A percentile compares a stretch with the other conserved stretches of the same genome.
phyloP scores from a whole-genome alignment of 805 yeast species.

The Suhomyces pyralidae region DNA sequence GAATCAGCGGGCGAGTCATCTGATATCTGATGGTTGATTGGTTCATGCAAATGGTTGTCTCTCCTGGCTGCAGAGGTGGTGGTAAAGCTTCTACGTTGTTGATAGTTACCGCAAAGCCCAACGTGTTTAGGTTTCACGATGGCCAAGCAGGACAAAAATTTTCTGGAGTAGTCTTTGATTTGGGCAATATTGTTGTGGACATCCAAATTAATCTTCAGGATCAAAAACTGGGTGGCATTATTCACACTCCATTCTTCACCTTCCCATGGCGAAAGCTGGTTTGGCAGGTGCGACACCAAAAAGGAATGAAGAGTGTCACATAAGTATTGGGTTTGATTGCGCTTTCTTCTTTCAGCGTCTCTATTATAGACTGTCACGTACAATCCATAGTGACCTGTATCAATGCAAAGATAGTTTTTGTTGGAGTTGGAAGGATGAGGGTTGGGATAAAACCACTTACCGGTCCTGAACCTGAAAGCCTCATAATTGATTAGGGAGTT shows the following conservation, averaged over 20 bases:
- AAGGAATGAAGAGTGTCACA: conserved; percentile 10
- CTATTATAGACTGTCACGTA: conserved; percentile 39
- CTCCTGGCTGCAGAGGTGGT: not conserved
- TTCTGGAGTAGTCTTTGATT: conserved; percentile 20
- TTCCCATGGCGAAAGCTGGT: not conserved
- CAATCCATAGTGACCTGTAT: conserved; percentile 42
- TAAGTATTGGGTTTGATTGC: conserved; percentile 4
- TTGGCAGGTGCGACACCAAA: conserved; percentile 4
- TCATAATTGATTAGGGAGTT: conserved; percentile 7
- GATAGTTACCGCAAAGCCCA: conserved; percentile 1
- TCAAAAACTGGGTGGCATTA: conserved; percentile 19
- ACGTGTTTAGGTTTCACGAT: conserved; percentile 7
- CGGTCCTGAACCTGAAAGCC: conserved; percentile 10
- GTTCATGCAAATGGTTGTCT: not conserved
- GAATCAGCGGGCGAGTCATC: not conserved
- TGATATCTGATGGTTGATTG: not conserved
- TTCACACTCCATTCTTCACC: not conserved
- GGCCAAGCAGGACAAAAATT: conserved; percentile 20
- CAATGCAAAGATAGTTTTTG: conserved; percentile 24
- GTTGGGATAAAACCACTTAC: conserved; percentile 17
- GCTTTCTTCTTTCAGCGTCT: conserved; percentile 24
- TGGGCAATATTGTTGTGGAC: conserved; percentile 24
- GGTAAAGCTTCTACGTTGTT: conserved; percentile 4
- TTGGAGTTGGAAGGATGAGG: conserved; percentile 21
- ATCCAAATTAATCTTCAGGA: conserved; percentile 30